Percentiles rank a stretch among this genome's conserved stretches.
These are phyloP conservation scores for Fusarium nematophilum DNA, from an alignment of 2,329 filamentous ascomycete species.

Conservation along the genomic window DNA sequence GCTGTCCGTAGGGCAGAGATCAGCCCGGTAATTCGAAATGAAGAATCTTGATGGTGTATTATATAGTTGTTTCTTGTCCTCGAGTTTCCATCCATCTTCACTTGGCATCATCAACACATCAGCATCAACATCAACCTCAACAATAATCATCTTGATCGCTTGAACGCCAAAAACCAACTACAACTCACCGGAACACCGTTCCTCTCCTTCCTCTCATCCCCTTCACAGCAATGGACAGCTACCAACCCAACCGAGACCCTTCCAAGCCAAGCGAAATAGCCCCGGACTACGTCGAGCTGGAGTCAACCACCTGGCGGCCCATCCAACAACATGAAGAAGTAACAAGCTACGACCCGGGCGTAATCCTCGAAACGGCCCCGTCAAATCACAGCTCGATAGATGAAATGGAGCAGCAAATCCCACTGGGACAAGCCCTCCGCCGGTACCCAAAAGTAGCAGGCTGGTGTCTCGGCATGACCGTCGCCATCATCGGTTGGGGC, in stretches of 20 bases:
- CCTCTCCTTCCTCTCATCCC: not conserved
- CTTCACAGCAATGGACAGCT: slow-evolving; percentile 8
- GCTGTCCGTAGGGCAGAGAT: slow-evolving; percentile 7
- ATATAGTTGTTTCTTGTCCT: too few species aligned
- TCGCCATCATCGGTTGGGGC: slow-evolving; percentile 47
- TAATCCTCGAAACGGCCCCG: not conserved
- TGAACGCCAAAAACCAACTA: too few species aligned
- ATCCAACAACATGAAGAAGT: slow-evolving; percentile 16
- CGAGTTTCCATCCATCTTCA: too few species aligned
- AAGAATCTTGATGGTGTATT: too few species aligned
- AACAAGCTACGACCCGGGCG: slow-evolving; percentile 14
- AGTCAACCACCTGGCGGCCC: slow-evolving; percentile 9
- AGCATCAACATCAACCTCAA: too few species aligned
- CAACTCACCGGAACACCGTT: too few species aligned
- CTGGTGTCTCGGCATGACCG: slow-evolving; percentile 42
- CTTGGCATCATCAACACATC: too few species aligned
- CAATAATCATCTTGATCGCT: too few species aligned
- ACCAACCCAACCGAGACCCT: slow-evolving; percentile 12
- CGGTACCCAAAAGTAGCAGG: slow-evolving; percentile 43
- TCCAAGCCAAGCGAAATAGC: not conserved
- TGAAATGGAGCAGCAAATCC: slow-evolving; percentile 31
- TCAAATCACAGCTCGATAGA: not conserved
- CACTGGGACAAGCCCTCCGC: slow-evolving; percentile 41
- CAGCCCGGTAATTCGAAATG: too few species aligned
- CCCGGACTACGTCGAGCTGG: slow-evolving; percentile 26